These are phyloP conservation scores for Lasiosphaeris hirsuta DNA, from an alignment of 495 filamentous ascomycete species.

Conservation along the genomic window DNA sequence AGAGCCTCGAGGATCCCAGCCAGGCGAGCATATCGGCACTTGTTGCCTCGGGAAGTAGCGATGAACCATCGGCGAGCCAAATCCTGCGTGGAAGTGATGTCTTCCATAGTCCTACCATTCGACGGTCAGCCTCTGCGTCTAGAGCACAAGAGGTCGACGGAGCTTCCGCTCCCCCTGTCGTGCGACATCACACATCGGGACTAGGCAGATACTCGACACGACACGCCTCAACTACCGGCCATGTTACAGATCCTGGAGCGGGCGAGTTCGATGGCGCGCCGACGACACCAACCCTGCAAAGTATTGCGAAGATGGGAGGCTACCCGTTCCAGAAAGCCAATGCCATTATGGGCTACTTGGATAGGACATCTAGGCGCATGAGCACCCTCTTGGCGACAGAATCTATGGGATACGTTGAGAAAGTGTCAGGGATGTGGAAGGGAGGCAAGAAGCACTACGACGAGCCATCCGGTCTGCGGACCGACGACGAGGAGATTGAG, in stretches of 20 bases:
- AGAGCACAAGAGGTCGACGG: slow-evolving; percentile 13
- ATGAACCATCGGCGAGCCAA: slow-evolving; percentile 84
- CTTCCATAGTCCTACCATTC: slow-evolving; percentile 80
- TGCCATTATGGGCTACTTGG: slow-evolving; percentile 79
- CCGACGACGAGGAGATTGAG: slow-evolving; percentile 57
- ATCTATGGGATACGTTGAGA: slow-evolving; percentile 96
- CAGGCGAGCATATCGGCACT: slow-evolving; percentile 59
- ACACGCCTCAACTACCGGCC: slow-evolving; percentile 37
- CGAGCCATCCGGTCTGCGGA: slow-evolving; percentile 63
- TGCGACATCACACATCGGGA: slow-evolving; percentile 17
- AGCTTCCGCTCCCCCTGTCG: slow-evolving; percentile 1
- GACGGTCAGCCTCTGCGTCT: slow-evolving; percentile 40
- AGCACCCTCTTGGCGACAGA: slow-evolving; percentile 83
- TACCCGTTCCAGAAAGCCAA: slow-evolving; percentile 86
- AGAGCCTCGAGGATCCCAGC: slow-evolving; percentile 65
- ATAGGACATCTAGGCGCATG: slow-evolving; percentile 70
- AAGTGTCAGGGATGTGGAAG: slow-evolving; percentile 96
- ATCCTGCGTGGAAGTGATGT: slow-evolving; percentile 84
- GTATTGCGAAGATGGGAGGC: slow-evolving; percentile 66
- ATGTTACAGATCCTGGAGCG: slow-evolving; percentile 27
- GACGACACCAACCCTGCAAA: slow-evolving; percentile 62
- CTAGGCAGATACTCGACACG: slow-evolving; percentile 11
- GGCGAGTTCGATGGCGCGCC: slow-evolving; percentile 28
- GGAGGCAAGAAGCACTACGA: slow-evolving; percentile 87
- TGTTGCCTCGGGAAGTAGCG: slow-evolving; percentile 65